Evolutionary conservation across 495 filamentous ascomycete species (phyloP), one percentile per base, ranked within the genome.

Genomic region (Trichoderma gamsii): DNA sequence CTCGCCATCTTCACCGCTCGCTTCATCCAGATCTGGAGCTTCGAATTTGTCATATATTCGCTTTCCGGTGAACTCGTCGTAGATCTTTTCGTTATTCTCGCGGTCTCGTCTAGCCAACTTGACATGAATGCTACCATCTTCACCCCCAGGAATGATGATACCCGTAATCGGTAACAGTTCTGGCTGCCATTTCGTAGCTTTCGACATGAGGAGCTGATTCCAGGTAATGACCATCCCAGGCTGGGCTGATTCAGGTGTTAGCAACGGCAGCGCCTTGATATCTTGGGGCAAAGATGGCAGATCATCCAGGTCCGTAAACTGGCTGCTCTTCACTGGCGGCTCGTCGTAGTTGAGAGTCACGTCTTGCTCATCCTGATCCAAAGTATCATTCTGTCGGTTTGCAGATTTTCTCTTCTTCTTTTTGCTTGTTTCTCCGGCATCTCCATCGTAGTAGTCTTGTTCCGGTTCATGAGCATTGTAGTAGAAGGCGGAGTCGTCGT

Each of bases 181-280:
- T 0, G 94, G 94, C 67, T 91, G 84, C 89, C 92, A 96, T 32
- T 86, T 89, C 11, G 89, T 92, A 15, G 81, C 86, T 67, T 86
- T 87, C 41, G 90, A 92, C 73, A 93, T 84, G 35, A 87, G 82
- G 66, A 91, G 81, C 67, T 91, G 84, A 71, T 89, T 91, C 84
- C 91, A 99, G 2, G 89, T 88, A 69, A 99, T 86, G 44, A 93
- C 80, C 74, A 89, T 87, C 13, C 89, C 91, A 4, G 79, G 70
- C 44, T 81, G 79, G 21, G 85, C 82, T 41, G 88, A 81, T 3
- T 77, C 81, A 59, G 83, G 76, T 4, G 74, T 73, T 23, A 97
- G 77, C 46, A 75, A 69, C 9, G 86, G 79, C 23, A 92, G 82
- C 32, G 79, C 74, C 15, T 76, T 77, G 11, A 86, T 59, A 75